Conservation (phyloP, 306 rosid species). For the Vachellia collinsii region DNA sequence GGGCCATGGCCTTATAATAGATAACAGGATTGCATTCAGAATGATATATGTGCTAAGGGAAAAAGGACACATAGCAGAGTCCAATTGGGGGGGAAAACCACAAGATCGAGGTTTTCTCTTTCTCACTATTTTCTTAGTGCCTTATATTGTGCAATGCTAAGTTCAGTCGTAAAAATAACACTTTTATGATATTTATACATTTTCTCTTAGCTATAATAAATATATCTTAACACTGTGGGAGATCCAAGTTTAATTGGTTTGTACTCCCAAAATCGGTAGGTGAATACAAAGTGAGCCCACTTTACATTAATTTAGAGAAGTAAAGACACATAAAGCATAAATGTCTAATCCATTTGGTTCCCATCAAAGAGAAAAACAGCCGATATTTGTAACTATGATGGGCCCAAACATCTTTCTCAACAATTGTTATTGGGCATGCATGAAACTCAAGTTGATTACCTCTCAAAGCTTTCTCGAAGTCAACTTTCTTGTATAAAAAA, state of each 20-base stretch:
- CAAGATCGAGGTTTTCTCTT: no score
- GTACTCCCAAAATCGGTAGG: neutral
- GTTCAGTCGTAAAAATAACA: neutral
- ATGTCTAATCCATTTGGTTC: no score
- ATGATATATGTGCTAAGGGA: no score
- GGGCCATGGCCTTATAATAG: neutral
- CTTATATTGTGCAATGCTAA: no score
- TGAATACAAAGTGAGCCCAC: neutral
- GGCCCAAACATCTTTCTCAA: neutral
- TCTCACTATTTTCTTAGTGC: no score
- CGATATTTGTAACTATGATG: neutral
- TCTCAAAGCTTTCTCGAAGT: constrained; percentile 6
- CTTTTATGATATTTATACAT: no score
- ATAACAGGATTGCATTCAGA: no score
- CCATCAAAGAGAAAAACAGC: neutral
- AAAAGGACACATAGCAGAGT: no score
- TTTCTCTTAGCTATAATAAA: neutral
- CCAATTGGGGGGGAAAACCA: no score
- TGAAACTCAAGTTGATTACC: constrained; percentile 5
- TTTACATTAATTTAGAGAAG: no score
- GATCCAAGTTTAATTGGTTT: neutral
- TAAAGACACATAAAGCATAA: no score
- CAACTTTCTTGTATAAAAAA: constrained; percentile 1
- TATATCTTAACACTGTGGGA: neutral
- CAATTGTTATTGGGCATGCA: neutral